Conservation (phyloP, 1,139 yeast species). For the Scheffersomyces cryptocercus region DNA sequence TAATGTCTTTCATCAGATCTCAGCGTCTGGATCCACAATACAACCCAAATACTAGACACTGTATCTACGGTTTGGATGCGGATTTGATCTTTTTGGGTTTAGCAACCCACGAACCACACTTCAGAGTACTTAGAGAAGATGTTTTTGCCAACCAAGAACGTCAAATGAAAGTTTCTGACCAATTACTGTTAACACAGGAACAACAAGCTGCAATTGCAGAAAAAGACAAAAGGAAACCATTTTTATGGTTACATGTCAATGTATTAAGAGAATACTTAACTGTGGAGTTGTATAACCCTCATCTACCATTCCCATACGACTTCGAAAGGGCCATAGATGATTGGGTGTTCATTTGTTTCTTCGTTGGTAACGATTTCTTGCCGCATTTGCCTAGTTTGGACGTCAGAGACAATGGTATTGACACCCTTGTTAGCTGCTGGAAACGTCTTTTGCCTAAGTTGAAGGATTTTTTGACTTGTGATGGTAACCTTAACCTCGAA, state of each 20-base stretch:
- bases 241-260: slow-evolving; percentile 90
- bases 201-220: slow-evolving; percentile 55
- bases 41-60: slow-evolving; percentile 87
- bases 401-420: slow-evolving; percentile 93
- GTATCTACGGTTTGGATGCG: slow-evolving; percentile 96
- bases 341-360: slow-evolving; percentile 98
- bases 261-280: slow-evolving; percentile 86
- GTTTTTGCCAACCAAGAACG: slow-evolving; percentile 74
- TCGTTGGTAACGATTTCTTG: slow-evolving; percentile 96
- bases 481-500: slow-evolving; percentile 74
- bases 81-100: slow-evolving; percentile 95
- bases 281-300: slow-evolving; percentile 74
- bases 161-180: slow-evolving; percentile 51
- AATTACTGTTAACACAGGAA: slow-evolving; percentile 59
- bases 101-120: slow-evolving; percentile 97
- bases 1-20: slow-evolving; percentile 89
- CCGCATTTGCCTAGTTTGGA: slow-evolving; percentile 96
- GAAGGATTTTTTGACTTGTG: slow-evolving; percentile 83
- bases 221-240: slow-evolving; percentile 75
- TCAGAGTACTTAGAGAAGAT: slow-evolving; percentile 90
- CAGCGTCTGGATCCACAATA: slow-evolving; percentile 85
- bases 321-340: slow-evolving; percentile 96
- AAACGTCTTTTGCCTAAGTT: slow-evolving; percentile 65
- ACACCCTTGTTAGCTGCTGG: slow-evolving; percentile 80
- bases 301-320: slow-evolving; percentile 74